Evolutionary conservation across 129 eudicot species (phyloP).

Genomic region (Tagetes patula): DNA sequence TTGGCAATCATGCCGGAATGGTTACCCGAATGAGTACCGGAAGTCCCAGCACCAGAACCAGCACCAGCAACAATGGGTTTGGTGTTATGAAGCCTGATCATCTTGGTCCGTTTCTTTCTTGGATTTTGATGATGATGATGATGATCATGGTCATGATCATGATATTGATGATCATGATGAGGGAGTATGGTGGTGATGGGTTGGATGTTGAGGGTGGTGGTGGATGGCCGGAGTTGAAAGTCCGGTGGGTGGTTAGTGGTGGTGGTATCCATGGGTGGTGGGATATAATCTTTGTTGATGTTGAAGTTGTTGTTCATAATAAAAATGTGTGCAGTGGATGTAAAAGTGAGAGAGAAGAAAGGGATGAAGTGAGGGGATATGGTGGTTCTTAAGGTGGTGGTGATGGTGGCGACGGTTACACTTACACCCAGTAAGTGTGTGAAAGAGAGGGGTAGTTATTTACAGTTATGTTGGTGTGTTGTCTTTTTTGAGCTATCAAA

Average conservation of each 20-base stretch:
- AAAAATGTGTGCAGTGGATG: neutral
- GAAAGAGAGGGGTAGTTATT: conserved; percentile 37
- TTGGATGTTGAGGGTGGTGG: conserved; percentile 28
- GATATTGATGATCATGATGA: neutral
- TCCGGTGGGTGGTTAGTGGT: conserved; percentile 28
- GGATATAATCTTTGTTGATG: conserved; percentile 2
- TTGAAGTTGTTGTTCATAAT: conserved; percentile 22
- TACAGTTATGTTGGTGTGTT: conserved; percentile 28
- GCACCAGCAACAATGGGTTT: conserved; percentile 16
- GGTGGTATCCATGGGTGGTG: neutral
- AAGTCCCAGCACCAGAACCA: conserved; percentile 23
- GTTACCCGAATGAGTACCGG: conserved; percentile 14
- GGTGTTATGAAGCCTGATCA: conserved; percentile 35
- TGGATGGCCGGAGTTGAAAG: conserved; percentile 33
- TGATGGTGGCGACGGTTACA: conserved; percentile 50
- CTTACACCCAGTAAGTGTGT: conserved; percentile 45
- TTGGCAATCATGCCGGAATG: conserved; percentile 17
- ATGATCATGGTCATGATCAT: too few relatives aligned
- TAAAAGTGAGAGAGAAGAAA: conserved; percentile 22
- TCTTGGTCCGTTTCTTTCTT: conserved; percentile 56
- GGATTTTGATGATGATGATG: too few relatives aligned
- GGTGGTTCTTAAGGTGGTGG: conserved; percentile 30
- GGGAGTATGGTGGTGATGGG: conserved; percentile 29
- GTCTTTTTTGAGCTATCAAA: conserved; percentile 30
- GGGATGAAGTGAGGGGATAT: conserved; percentile 28